Base-by-base conservation (phyloP, 139 green algal species). In the Tetradesmus obliquus region DNA sequence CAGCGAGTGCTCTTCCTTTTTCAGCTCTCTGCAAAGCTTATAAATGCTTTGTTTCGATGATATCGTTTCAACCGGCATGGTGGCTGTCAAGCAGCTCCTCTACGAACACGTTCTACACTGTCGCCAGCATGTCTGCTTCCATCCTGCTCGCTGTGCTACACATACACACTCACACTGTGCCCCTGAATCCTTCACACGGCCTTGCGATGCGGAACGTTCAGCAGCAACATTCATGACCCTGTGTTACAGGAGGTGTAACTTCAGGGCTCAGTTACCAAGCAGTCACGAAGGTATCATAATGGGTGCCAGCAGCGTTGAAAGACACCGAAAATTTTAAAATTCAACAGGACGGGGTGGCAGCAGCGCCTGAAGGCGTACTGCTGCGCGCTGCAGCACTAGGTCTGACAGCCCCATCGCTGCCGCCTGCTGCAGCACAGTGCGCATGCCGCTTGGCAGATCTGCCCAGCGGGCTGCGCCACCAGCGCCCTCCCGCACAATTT, bases 1-100 rank as follows among this genome's bases (percentile, higher is more conserved):
- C 7, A 98, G 58, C 7, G 89, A 90, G 20, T 93, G 82, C 60
- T 99, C 94, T 82, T 95, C 84, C 54, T 88, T 91, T 32, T 93
- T 94, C 13, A 95, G 79, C 74, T 93, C 85, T 24, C 92, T 86
- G 0, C 84, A 81, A 0, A 95, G 92, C 60, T 71, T 55, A 57
- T 94, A 91, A 53, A 91, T 91, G 72, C 87, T 91, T 20, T 84
- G 79, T 24, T 76, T 76, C 17, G 66, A 76, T 13, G 66, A 76
- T 76, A 76, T 76, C 66, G 66, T 76, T 24, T 76, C 66, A 6
- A 76, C 24, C 66, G 66, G 66, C 66, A 76, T 76, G 17, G n/a
- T 76, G 66, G 17, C 60, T 71, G 8, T 24, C 66, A 76, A 76
- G 66, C 15, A 76, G 17, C 66, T 45, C 66, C 66, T 76, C 66